Conservation (phyloP, 2,329 filamentous ascomycete genomes). For the Hirsutella minnesotensis region DNA sequence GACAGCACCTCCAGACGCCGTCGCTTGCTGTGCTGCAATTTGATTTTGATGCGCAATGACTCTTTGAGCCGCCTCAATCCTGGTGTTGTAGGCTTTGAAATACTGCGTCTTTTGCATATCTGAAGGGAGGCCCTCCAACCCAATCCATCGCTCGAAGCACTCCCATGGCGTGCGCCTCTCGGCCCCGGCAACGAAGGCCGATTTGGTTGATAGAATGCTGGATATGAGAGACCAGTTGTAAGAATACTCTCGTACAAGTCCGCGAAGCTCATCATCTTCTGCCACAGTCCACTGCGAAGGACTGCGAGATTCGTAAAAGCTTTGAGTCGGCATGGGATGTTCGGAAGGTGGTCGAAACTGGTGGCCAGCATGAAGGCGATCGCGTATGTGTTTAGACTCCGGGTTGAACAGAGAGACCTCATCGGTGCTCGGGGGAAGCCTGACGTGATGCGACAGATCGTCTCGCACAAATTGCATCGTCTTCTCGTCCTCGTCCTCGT, state of each 20-base stretch:
- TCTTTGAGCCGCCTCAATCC: constrained; percentile 48
- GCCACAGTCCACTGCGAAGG: constrained; percentile 85
- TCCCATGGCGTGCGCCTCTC: constrained; percentile 95
- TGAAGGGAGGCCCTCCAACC: constrained; percentile 75
- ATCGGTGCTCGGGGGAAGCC: constrained; percentile 55
- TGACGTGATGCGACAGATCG: constrained; percentile 28
- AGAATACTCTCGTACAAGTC: constrained; percentile 78
- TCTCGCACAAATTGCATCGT: constrained; percentile 45
- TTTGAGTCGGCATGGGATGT: constrained; percentile 77
- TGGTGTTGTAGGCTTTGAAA: constrained; percentile 60
- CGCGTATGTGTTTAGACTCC: constrained; percentile 79
- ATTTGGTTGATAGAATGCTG: constrained; percentile 61
- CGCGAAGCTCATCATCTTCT: constrained; percentile 83
- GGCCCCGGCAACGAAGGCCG: constrained; percentile 69
- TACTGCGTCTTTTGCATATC: constrained; percentile 96
- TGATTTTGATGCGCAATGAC: constrained; percentile 42
- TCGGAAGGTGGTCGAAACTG: constrained; percentile 90
- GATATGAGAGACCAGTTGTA: constrained; percentile 98
- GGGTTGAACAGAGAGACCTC: constrained; percentile 81
- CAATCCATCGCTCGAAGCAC: constrained; percentile 95
- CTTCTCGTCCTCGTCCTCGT: constrained; percentile 38
- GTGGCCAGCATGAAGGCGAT: constrained; percentile 81
- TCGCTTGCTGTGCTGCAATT: constrained; percentile 38
- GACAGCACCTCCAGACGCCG: constrained; percentile 19
- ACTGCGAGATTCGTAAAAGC: constrained; percentile 77